A percentile compares a stretch with the other conserved stretches of the same genome.
phyloP scores from a whole-genome alignment of 2,329 filamentous ascomycete species.

The Aspergillus novofumigatus region DNA sequence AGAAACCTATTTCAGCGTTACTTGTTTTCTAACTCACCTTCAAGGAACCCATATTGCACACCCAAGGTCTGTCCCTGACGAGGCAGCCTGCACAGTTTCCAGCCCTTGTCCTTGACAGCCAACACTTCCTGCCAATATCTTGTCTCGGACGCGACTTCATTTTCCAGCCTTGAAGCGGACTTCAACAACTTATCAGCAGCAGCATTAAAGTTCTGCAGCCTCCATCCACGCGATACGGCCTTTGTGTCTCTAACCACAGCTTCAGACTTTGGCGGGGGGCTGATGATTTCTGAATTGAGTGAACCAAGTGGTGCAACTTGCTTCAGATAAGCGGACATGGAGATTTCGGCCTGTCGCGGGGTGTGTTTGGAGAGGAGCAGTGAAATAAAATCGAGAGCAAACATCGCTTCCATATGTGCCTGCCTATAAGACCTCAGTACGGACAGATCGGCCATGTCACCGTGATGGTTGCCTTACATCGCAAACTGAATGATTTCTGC shows the following conservation, averaged over 20 bases:
- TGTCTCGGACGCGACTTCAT: constrained; percentile 73
- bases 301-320: constrained; percentile 70
- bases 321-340: constrained; percentile 67
- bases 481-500: constrained; percentile 44
- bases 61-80: constrained; percentile 69
- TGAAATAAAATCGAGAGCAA: constrained; percentile 77
- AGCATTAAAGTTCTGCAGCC: constrained; percentile 70
- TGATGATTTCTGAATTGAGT: constrained; percentile 63
- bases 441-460: neutral
- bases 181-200: constrained; percentile 70
- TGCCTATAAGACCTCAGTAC: constrained; percentile 27
- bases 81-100: constrained; percentile 77
- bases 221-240: constrained; percentile 63
- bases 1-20: neutral
- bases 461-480: constrained; percentile 26
- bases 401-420: constrained; percentile 49
- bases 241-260: constrained; percentile 52
- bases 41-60: constrained; percentile 84
- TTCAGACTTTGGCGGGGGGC: constrained; percentile 56
- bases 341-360: constrained; percentile 64
- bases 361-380: constrained; percentile 76
- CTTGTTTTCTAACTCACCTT: constrained; percentile 47
- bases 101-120: constrained; percentile 75
- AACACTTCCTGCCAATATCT: constrained; percentile 87
- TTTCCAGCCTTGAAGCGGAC: constrained; percentile 67